Base-by-base conservation (phyloP, 148 eudicot species). In the Vaccinium darrowii region DNA sequence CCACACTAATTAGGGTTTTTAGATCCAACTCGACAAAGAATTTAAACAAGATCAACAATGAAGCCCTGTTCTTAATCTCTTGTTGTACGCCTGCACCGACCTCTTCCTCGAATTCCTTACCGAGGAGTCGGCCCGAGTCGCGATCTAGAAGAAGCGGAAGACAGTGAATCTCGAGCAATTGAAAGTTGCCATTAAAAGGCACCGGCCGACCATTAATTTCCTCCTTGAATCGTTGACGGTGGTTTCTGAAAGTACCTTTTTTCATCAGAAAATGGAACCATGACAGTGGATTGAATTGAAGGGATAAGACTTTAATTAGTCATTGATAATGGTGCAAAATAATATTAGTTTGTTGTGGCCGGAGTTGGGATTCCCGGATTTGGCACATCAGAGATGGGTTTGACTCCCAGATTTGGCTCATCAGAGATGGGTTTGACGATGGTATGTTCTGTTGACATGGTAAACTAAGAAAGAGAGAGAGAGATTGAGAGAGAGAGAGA, bases 201-300 rank as follows among this genome's bases (percentile, higher is more conserved):
- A 95, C 87, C 94, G 88, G 53, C 95, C 99, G 21, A 92, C 92
- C 16, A 87, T 90, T 36, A 96, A 97, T 81, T 97, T 97, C 57
- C 89, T 97, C 87, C 90, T 97, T 18, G 99, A 97, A 11, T 92
- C 93, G 49, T 92, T 97, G 25, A 94, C 96, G 10, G 2, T 21
- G 86, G 84, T 92, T 19, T 81, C 90, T 62, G 86, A 84, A 30
- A 30, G 30, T 30, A 30, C 30, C 30, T 30, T 23, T 27, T 67
- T 67, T 25, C 7, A 11, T 25, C 25, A 67, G 7, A 67, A 4
- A 62, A 25, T 27, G 36, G 73, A 67, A 10, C 25, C 10, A 36
- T 9, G 33, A 67, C 15, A n/a, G 72, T 21, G 23, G 10, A 60
- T 60, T 60, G 14, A 25, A 23, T n/a, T 23, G 30, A 65, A 65